These are phyloP conservation scores for Pseudogymnoascus sp. DNA, from an alignment of 2,329 filamentous ascomycete species.

Conservation along the genomic window DNA sequence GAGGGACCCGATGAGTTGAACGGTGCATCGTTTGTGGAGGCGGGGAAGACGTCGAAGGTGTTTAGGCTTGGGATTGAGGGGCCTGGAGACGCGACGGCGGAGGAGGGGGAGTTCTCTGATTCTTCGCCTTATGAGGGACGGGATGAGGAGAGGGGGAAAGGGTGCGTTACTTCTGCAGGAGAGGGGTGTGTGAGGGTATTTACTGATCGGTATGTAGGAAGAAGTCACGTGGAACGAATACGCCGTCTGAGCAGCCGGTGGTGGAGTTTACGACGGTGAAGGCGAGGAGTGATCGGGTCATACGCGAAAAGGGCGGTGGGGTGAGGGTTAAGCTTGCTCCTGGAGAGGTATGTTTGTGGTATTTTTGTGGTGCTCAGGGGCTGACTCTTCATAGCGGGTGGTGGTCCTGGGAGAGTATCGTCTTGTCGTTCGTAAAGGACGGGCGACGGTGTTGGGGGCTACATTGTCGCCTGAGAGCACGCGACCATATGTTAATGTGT, in stretches of 20 bases:
- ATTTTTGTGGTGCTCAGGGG: neutral
- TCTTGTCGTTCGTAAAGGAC: slow-evolving; percentile 52
- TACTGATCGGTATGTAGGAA: neutral
- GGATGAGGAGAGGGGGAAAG: neutral
- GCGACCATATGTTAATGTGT: slow-evolving; percentile 34
- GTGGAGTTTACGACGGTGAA: slow-evolving; percentile 9
- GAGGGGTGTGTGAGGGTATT: neutral
- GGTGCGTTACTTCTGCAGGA: neutral
- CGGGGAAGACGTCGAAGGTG: neutral
- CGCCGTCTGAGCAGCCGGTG: neutral
- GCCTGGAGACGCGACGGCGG: neutral
- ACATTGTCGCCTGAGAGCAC: slow-evolving; percentile 43
- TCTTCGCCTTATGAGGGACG: slow-evolving; percentile 2
- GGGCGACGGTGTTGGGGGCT: slow-evolving; percentile 58
- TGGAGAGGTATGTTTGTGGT: slow-evolving; percentile 35
- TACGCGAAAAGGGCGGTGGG: neutral
- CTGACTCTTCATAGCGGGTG: slow-evolving; percentile 34
- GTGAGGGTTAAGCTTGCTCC: slow-evolving; percentile 38
- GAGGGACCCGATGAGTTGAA: slow-evolving; percentile 18
- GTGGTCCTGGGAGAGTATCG: slow-evolving; percentile 62
- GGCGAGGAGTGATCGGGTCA: neutral
- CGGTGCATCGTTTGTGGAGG: slow-evolving; percentile 2
- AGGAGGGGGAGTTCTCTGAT: slow-evolving; percentile 3
- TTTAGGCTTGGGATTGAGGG: neutral
- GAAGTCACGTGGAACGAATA: slow-evolving; percentile 4